These are phyloP conservation scores for Salix udensis DNA, from an alignment of 345 rosid species.

Conservation along the genomic window DNA sequence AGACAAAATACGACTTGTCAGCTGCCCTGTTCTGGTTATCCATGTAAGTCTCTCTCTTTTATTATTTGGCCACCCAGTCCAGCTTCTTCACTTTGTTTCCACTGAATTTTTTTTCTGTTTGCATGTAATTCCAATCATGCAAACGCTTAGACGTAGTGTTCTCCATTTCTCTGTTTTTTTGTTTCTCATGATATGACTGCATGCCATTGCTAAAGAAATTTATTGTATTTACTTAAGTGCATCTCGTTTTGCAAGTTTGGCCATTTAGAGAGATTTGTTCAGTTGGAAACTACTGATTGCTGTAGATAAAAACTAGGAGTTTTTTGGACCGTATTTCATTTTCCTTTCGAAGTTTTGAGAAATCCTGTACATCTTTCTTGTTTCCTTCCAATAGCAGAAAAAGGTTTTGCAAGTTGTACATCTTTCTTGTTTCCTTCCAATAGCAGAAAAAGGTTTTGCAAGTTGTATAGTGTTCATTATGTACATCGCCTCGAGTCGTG, in stretches of 20 bases:
- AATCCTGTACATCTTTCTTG: not conserved
- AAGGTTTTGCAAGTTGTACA: not conserved
- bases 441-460: not conserved
- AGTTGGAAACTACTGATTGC: too few relatives aligned
- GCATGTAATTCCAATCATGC: not conserved
- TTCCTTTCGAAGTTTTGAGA: not conserved
- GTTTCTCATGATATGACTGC: not conserved
- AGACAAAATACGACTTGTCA: conserved; percentile 89
- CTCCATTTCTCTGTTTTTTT: not conserved
- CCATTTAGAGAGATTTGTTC: too few relatives aligned
- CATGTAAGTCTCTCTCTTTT: conserved; percentile 59
- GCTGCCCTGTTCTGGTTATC: conserved; percentile 83
- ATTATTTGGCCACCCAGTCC: not conserved
- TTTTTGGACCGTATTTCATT: too few relatives aligned
- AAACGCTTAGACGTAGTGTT: not conserved
- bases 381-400: not conserved
- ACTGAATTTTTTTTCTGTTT: not conserved
- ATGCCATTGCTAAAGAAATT: not conserved
- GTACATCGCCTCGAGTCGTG: not conserved
- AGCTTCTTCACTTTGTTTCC: not conserved
- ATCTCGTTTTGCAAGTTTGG: too few relatives aligned
- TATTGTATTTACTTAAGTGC: not conserved
- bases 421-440: not conserved
- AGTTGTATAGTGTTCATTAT: not conserved
- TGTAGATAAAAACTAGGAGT: too few relatives aligned